Base-by-base conservation (phyloP, 2,329 filamentous ascomycete species). In the Pseudocercospora fijiensis region DNA sequence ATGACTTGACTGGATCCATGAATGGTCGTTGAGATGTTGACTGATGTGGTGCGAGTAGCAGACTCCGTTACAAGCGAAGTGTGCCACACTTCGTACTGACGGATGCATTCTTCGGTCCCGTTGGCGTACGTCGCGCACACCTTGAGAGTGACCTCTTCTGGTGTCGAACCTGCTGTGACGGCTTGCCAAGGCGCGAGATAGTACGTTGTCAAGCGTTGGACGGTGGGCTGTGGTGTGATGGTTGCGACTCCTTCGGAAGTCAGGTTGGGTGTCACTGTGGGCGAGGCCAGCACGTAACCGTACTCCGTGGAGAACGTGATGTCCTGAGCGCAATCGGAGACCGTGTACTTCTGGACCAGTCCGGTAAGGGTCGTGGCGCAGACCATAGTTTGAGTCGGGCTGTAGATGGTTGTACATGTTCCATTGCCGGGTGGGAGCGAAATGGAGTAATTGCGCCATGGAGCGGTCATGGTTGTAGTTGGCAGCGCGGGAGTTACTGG, bases 261-360 rank as follows among this genome's bases (percentile, higher is more conserved):
- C 43, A 61, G 24, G 20, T 58, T 61, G 4, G 60, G 59, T 11
- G 61, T 64, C 5, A 76, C 72, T 9, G 73, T 75, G 1, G 78
- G 76, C 4, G 74, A 77, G 5, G 75, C 75, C n/a, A 81, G 65
- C 1, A 73, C 73, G 67, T 76, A 79, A n/a, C 78, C 79, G 56
- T 76, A 78, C 52, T 80, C 75, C 57, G 75, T 80, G 1, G 79
- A 81, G 67, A 81, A 81, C 3, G 79, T 81, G 55, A 82, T 73
- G 20, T 81, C 74, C 60, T 82, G 78, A 24, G 72, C 72, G 65
- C 80, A 81, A 5, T 76, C 71, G 13, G 78, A 75, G 57, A 82
- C 73, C 0, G 76, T 77, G 62, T 80, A 74, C 51, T 75, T 76
- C 6, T 75, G 75, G 0, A 75, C 77, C 2, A 82, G 71, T 0